Evolutionary conservation across 768 basidiomycete species (phyloP).

Genomic region (Suillus luteus): DNA sequence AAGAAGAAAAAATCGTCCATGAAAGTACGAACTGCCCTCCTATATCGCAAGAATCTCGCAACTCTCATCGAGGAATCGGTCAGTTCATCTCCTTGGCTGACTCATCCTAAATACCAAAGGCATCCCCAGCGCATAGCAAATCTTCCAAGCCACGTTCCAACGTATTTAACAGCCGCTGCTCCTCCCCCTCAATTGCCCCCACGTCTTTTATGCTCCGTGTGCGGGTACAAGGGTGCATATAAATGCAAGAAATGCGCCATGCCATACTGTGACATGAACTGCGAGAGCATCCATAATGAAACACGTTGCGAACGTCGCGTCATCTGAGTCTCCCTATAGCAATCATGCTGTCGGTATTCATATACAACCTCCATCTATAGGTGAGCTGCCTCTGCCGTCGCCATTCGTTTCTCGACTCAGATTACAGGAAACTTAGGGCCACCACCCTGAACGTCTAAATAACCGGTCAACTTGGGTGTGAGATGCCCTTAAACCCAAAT

Average conservation of each 20-base stretch:
- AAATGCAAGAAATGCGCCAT: constrained; percentile 77
- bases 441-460: neutral
- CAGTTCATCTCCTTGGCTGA: constrained; percentile 31
- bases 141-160: constrained; percentile 54
- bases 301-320: constrained; percentile 80
- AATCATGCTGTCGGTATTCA: neutral
- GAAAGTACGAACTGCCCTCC: constrained; percentile 75
- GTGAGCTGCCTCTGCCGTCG: neutral
- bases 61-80: constrained; percentile 81
- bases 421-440: neutral
- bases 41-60: constrained; percentile 80
- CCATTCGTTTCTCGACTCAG: neutral
- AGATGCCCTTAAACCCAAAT: neutral
- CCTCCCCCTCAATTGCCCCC: constrained; percentile 64
- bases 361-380: neutral
- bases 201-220: constrained; percentile 79
- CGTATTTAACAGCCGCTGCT: constrained; percentile 71
- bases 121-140: constrained; percentile 55
- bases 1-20: constrained; percentile 79
- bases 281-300: constrained; percentile 74
- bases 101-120: neutral
- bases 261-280: constrained; percentile 74
- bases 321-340: constrained; percentile 37
- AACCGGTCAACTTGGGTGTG: neutral
- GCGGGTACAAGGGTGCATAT: constrained; percentile 83